Evolutionary conservation across 1,139 yeast species (phyloP).

Genomic region (Taphrina flavorubra): DNA sequence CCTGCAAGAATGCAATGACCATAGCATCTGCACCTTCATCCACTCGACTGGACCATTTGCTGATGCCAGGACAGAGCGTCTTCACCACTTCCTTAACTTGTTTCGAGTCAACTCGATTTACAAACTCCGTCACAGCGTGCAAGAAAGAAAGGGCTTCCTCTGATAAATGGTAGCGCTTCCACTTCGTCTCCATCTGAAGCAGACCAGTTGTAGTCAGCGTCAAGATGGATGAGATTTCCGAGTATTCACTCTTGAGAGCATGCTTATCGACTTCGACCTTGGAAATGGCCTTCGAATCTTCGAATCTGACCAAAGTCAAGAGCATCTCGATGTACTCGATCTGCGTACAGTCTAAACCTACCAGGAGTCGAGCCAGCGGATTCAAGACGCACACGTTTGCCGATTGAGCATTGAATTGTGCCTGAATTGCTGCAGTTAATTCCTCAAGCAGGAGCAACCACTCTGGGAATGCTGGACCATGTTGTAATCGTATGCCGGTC

Average conservation of each 20-base stretch:
- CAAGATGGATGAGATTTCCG: background rate
- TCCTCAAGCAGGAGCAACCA: conserved; percentile 2
- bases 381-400: background rate
- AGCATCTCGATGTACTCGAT: conserved; percentile 6
- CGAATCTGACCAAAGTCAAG: background rate
- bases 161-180: conserved; percentile 16
- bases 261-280: background rate
- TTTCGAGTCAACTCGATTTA: conserved; percentile 1
- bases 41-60: conserved; percentile 6
- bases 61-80: background rate
- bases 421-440: background rate
- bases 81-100: background rate
- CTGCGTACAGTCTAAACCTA: background rate
- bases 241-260: background rate
- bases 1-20: conserved; percentile 10
- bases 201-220: background rate
- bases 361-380: background rate
- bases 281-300: background rate
- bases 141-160: background rate
- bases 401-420: background rate
- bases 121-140: conserved; percentile 3
- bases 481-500: background rate
- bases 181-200: background rate
- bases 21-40: conserved; percentile 12
- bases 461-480: conserved; percentile 2